Evolutionary conservation across 768 basidiomycete species (phyloP).

Genomic region (Russula olivacea): DNA sequence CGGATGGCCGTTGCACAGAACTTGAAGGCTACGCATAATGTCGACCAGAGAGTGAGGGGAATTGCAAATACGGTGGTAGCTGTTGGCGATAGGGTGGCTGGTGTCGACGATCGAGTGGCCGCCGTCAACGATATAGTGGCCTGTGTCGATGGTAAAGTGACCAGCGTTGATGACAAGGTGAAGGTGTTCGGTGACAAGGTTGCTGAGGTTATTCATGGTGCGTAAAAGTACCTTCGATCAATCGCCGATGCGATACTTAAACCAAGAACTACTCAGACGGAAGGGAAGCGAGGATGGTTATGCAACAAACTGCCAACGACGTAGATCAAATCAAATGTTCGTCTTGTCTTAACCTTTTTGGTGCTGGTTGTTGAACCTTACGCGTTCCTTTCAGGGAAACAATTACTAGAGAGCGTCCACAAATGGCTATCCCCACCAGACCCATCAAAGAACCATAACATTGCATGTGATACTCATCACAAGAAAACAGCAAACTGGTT

Average conservation of each 20-base stretch:
- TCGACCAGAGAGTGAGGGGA: neutral
- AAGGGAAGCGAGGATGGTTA: neutral
- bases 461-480: neutral
- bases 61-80: neutral
- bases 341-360: neutral
- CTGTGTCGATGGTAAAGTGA: neutral
- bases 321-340: neutral
- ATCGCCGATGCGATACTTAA: neutral
- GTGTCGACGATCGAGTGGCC: neutral
- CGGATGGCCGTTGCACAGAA: neutral
- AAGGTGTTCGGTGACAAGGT: neutral
- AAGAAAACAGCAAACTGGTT: neutral
- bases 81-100: too few relatives aligned
- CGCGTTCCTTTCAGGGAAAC: neutral
- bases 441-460: neutral
- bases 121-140: neutral
- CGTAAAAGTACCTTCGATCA: neutral
- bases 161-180: neutral
- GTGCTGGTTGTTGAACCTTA: neutral
- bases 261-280: neutral
- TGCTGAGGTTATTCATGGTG: neutral
- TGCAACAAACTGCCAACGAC: neutral
- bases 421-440: neutral
- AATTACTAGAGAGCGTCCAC: neutral
- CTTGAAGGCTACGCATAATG: neutral